phyloP scores from a whole-genome alignment of 148 eudicot genomes.

The Rhododendron kiyosumense region DNA sequence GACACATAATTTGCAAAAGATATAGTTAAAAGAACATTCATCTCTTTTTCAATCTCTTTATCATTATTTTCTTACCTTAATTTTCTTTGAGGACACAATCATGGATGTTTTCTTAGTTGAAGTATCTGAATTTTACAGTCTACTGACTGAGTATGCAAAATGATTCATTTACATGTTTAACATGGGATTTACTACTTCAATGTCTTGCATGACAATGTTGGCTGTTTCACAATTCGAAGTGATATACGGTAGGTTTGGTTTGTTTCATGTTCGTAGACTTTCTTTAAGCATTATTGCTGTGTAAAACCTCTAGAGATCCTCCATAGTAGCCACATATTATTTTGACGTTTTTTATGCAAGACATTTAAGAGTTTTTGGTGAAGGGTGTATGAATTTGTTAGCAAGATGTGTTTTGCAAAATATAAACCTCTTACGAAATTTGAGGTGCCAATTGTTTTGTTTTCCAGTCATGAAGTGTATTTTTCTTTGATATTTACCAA shows the following conservation, averaged over 20 bases:
- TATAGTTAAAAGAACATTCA: background rate
- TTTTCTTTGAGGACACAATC: background rate
- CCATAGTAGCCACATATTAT: background rate
- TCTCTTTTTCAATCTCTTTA: background rate
- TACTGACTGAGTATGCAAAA: background rate
- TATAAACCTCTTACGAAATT: background rate
- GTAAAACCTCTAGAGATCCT: background rate
- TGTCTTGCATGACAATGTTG: background rate
- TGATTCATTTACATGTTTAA: background rate
- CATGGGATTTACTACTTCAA: background rate
- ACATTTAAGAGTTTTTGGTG: background rate
- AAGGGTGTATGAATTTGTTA: background rate
- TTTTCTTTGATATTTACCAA: background rate
- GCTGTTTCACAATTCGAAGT: background rate
- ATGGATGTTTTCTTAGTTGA: background rate
- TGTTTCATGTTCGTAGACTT: background rate
- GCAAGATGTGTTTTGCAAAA: background rate
- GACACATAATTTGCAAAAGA: background rate
- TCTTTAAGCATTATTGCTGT: background rate
- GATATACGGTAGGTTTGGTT: background rate
- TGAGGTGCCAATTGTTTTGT: background rate
- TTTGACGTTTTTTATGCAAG: background rate
- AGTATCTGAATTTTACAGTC: background rate
- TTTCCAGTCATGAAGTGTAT: background rate
- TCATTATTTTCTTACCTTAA: background rate